These are phyloP conservation scores for Ananas comosus DNA, from an alignment of 176 grass and related monocot species.

Conservation along the genomic window DNA sequence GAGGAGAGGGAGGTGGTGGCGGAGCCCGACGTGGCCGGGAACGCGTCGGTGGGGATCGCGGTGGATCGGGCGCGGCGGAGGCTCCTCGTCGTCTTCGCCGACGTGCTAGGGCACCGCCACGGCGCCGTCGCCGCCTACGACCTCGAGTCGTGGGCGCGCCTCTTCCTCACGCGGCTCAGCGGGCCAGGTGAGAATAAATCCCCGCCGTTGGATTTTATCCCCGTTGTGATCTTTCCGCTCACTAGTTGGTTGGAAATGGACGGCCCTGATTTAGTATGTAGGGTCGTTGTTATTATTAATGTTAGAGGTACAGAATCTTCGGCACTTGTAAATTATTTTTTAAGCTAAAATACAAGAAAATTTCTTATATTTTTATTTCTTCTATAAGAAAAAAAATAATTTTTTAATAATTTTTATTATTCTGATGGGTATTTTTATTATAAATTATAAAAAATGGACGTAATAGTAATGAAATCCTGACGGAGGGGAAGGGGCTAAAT, in stretches of 20 bases:
- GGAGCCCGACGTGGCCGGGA: constrained; percentile 47
- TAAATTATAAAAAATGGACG: too few species aligned
- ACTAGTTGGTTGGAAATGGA: not conserved
- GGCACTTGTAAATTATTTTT: too few species aligned
- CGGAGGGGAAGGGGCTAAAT: too few species aligned
- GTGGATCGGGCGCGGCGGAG: constrained; percentile 45
- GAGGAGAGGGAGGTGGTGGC: constrained; percentile 44
- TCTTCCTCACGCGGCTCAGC: constrained; percentile 70
- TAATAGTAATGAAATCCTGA: too few species aligned
- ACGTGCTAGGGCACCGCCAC: constrained; percentile 32
- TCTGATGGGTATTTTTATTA: too few species aligned
- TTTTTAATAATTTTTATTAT: too few species aligned
- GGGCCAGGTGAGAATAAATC: constrained; percentile 38
- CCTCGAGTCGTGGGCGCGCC: constrained; percentile 50
- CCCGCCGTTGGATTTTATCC: not conserved
- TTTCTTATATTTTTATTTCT: too few species aligned
- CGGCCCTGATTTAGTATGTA: too few species aligned
- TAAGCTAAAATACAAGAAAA: too few species aligned
- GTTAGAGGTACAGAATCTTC: too few species aligned
- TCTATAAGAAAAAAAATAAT: too few species aligned
- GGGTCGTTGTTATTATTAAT: too few species aligned
- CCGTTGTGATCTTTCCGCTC: not conserved
- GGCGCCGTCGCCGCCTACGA: constrained; percentile 71
- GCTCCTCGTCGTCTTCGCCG: constrained; percentile 60
- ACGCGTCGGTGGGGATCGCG: constrained; percentile 38